These are phyloP conservation scores for Hordeum vulgare DNA, from an alignment of 176 grass and related monocot species.

Conservation along the genomic window MorexV3_pseudomolecules_assembly NC_058522.1:97715125-97715624, in stretches of 20 bases:
- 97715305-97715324: slow-evolving; percentile 47
- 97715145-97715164: neutral
- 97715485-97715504: neutral
- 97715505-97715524: neutral
- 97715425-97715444: neutral
- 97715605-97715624: neutral
- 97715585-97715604: neutral
- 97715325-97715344: slow-evolving; percentile 3
- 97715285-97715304: slow-evolving; percentile 72
- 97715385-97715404: neutral
- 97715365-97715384: neutral
- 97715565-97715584: neutral
- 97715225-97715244: slow-evolving; percentile 71
- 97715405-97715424: neutral
- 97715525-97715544: neutral
- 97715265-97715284: slow-evolving; percentile 70
- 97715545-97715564: neutral
- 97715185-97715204: neutral
- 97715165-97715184: neutral
- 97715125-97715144: neutral
- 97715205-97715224: slow-evolving; percentile 90
- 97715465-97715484: neutral
- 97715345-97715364: neutral
- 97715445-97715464: neutral
- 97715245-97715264: slow-evolving; percentile 62